Conservation (phyloP, 495 filamentous ascomycete genomes). For the Pseudotulostoma volvatum region DNA sequence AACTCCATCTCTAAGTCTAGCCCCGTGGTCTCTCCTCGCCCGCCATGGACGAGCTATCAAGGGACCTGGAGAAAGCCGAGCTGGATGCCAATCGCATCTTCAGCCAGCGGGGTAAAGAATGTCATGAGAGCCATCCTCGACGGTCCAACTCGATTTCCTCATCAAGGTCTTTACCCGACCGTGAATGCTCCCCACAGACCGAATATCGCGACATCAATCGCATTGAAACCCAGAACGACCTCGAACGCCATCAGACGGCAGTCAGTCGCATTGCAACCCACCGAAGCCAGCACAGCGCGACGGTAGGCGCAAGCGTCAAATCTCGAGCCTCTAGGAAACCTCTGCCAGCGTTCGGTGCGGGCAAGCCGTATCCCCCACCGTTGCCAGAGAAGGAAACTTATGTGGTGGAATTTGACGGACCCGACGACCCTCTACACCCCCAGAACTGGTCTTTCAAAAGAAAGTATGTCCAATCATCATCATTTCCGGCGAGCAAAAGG, state of each 20-base stretch:
- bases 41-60: conserved; percentile 20
- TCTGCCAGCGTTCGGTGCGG: conserved; percentile 45
- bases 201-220: conserved; percentile 29
- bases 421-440: conserved; percentile 62
- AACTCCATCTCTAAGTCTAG: too few species aligned
- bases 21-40: too few species aligned
- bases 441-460: conserved; percentile 68
- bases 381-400: conserved; percentile 64
- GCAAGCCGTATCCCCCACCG: conserved; percentile 60
- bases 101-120: conserved; percentile 1
- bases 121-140: neutral
- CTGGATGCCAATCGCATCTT: conserved; percentile 7
- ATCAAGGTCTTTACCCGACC: conserved; percentile 7
- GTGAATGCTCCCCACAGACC: conserved; percentile 3
- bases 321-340: conserved; percentile 38
- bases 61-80: conserved; percentile 24
- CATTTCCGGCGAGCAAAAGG: conserved; percentile 1
- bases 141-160: conserved; percentile 7
- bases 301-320: conserved; percentile 46
- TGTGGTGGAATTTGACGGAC: conserved; percentile 74
- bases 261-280: conserved; percentile 63
- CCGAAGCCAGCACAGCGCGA: conserved; percentile 55
- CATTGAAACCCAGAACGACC: conserved; percentile 44
- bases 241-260: conserved; percentile 60
- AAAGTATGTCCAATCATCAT: conserved; percentile 37